Base-by-base conservation (phyloP, 1,139 yeast species). In the Zygosaccharomyces sapae region DNA sequence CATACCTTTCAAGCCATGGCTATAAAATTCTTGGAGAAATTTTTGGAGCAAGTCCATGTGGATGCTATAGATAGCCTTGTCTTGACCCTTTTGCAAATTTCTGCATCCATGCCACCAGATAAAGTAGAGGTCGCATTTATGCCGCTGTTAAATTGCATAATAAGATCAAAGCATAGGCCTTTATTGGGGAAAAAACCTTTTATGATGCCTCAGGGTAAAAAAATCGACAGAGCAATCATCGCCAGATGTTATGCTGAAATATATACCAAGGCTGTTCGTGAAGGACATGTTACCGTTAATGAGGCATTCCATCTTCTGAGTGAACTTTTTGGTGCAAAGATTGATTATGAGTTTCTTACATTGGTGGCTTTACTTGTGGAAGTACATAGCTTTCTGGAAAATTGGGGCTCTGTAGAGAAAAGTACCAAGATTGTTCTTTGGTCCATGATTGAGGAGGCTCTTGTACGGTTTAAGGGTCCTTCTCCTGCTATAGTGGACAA, bases 341-440 rank as follows among this genome's bases (percentile, higher is more conserved):
- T 29, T 10, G 30, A 38, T 10, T n/a, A 18, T 25, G 41, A 38
- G n/a, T 38, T 38, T 10, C 33, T 38, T 29, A 13, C 19, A 9
- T n/a, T 22, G 19, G 12, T 22, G 13, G 34, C 4, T 13, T 29
- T 22, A 19, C 33, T 38, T 5, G 9, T 38, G 1, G 27, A 24
- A 30, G 33, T 16, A 12, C 34, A 38, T 7, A n/a, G 5, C n/a
- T 29, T 38, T 22, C 12, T 38, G 10, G 33, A 13, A 27, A 29
- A 27, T 7, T 45, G 44, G 44, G 13, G 31, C 2, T 18, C 35
- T 19, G 25, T 27, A 7, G 40, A 25, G 37, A 24, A 20, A 20
- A 27, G 29, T 8, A 38, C 44, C 18, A 36, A 40, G 6, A 25
- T 38, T 8, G 30, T 29, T 13, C 33, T 41, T 13, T 47, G 50